A percentile compares a stretch with the other conserved stretches of the same genome.
Conservation (phyloP, 2,329 filamentous ascomycete genomes). For the Colletotrichum shisoi region DNA sequence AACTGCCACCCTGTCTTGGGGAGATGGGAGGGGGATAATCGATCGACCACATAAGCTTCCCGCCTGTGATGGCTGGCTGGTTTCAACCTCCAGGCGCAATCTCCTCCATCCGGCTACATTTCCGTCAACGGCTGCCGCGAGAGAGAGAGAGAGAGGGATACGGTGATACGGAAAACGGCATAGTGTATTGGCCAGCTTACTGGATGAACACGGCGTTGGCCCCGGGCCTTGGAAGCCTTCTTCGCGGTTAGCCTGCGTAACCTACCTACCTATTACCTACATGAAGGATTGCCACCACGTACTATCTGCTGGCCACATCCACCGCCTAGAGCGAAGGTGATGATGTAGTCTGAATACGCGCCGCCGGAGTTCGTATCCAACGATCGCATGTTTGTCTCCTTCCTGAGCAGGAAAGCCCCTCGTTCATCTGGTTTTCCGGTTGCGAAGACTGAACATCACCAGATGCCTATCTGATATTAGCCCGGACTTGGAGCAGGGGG, state of each 20-base stretch:
- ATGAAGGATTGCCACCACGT: background rate
- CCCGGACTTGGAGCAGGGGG: too few relatives aligned
- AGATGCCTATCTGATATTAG: slow-evolving; percentile 18
- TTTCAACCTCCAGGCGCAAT: slow-evolving; percentile 6
- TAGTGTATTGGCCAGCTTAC: background rate
- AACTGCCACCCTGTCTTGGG: background rate
- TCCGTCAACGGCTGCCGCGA: slow-evolving; percentile 7
- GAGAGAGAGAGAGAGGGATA: slow-evolving; percentile 6
- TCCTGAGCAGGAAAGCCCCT: slow-evolving; percentile 1
- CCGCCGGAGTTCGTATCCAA: background rate
- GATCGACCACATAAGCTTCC: slow-evolving; percentile 30
- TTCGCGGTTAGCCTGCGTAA: too few relatives aligned
- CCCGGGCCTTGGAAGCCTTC: too few relatives aligned
- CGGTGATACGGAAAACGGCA: background rate
- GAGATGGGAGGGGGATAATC: background rate
- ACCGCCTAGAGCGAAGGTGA: too few relatives aligned
- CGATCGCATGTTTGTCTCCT: background rate
- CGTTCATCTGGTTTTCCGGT: background rate
- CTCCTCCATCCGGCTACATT: slow-evolving; percentile 18
- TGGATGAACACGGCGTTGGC: background rate
- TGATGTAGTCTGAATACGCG: background rate
- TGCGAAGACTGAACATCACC: too few relatives aligned
- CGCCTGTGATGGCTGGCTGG: background rate
- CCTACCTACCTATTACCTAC: too few relatives aligned
- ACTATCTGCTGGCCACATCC: background rate